A percentile compares a stretch with the other conserved stretches of the same genome.
Conservation (phyloP, 768 basidiomycete species). For the Leccinum aurantiacum region DNA sequence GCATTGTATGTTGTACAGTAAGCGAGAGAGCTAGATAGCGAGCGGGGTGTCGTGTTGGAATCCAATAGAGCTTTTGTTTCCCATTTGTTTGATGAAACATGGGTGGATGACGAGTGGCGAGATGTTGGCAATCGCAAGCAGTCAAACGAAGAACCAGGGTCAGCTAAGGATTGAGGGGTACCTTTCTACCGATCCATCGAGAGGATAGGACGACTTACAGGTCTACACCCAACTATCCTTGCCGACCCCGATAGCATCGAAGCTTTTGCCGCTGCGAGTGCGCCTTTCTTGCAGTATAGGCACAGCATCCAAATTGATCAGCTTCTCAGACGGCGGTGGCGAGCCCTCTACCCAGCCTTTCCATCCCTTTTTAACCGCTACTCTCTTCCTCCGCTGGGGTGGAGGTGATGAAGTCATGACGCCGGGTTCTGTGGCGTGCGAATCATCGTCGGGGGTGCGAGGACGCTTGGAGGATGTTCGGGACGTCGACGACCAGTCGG, state of each 20-base stretch:
- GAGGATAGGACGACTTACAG: conserved; percentile 39
- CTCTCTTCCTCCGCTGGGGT: conserved; percentile 56
- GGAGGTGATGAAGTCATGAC: conserved; percentile 23
- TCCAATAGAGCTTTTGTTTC: conserved; percentile 10
- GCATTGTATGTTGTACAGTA: conserved; percentile 28
- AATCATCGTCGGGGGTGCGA: conserved; percentile 68
- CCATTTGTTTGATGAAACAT: conserved; percentile 10
- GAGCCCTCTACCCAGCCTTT: conserved; percentile 91
- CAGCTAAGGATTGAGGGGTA: conserved; percentile 31
- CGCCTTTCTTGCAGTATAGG: conserved; percentile 70
- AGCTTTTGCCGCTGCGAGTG: conserved; percentile 83
- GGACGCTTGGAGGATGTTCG: conserved; percentile 80
- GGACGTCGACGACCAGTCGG: conserved; percentile 69
- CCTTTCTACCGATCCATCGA: conserved; percentile 50
- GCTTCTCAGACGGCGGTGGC: conserved; percentile 73
- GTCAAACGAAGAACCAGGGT: conserved; percentile 4
- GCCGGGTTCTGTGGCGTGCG: conserved; percentile 34
- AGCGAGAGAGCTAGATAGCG: conserved; percentile 18
- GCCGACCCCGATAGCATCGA: conserved; percentile 78
- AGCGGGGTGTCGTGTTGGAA: conserved; percentile 9
- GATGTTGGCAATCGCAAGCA: conserved; percentile 1
- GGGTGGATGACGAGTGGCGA: neutral
- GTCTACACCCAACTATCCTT: conserved; percentile 73
- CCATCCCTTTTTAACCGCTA: conserved; percentile 77
- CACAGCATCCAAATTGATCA: conserved; percentile 78